These are phyloP conservation scores for Candida boidinii DNA, from an alignment of 805 yeast species.

Conservation along the genomic window DNA sequence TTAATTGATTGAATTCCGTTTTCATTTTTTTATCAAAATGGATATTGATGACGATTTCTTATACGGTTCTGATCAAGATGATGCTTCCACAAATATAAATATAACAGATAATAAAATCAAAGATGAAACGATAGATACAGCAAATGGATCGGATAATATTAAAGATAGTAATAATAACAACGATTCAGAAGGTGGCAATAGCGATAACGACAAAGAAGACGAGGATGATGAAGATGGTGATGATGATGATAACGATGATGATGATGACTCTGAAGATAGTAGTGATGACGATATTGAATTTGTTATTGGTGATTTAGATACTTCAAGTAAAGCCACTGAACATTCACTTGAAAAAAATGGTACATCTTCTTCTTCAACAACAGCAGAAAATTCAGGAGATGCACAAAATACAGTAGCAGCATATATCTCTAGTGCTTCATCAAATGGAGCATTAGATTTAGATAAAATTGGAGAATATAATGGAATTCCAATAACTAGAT, in stretches of 20 bases:
- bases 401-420: constrained; percentile 7
- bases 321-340: constrained; percentile 8
- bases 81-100: constrained; percentile 12
- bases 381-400: constrained; percentile 8
- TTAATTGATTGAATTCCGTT: too few relatives aligned
- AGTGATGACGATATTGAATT: constrained; percentile 41
- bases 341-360: constrained; percentile 18
- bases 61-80: constrained; percentile 45
- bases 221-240: constrained; percentile 10
- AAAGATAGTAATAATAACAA: constrained; percentile 10
- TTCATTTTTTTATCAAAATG: constrained; percentile 11
- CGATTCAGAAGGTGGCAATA: constrained; percentile 17
- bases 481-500: constrained; percentile 75
- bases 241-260: constrained; percentile 25
- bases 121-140: constrained; percentile 9
- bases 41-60: constrained; percentile 68
- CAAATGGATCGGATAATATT: constrained; percentile 12
- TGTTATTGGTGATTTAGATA: constrained; percentile 40
- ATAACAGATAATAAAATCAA: constrained; percentile 15
- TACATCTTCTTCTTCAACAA: constrained; percentile 10
- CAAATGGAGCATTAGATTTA: constrained; percentile 39
- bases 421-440: constrained; percentile 23
- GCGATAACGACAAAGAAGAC: constrained; percentile 14
- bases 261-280: constrained; percentile 35
- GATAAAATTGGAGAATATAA: constrained; percentile 65